Evolutionary conservation across 1,284 basidiomycete genomes (phyloP), one percentile per base, ranked within the genome.

Genomic region (Bjerkandera adusta): DNA sequence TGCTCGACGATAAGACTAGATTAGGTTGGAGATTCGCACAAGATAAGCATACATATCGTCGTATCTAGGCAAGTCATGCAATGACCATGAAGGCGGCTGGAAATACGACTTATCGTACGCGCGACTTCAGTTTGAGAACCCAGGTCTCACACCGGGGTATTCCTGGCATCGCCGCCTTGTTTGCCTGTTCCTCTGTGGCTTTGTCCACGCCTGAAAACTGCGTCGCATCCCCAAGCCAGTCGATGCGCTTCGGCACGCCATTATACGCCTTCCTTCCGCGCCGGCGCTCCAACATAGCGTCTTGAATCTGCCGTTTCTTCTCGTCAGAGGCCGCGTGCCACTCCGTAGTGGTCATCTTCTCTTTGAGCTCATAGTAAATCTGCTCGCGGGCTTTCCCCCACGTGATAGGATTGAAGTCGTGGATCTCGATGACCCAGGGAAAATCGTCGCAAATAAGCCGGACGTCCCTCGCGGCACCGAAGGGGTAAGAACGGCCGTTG

Each of bases 371-470:
- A 5, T 60, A 50, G 49, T 76, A 63, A 12, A 85, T 38, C 3
- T 70, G 74, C 30, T 75, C 71, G 68, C 81, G 83, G 3, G 85
- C 62, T 15, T 68, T 66, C 42, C 72, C 68, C 49, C 76, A 79
- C 2, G 76, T 78, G 27, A 82, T 59, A n/a, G n/a, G n/a, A 1
- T 60, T 49, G 0, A 62, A 62, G 5, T 65, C 64, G 13, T 65
- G 61, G 47, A 84, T 71, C 21, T 81, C 75, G 51, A 82, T 69
- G 2, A 70, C 55, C 81, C 81, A 84, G 0, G 81, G 82, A 57
- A 83, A 83, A 3, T 68, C 58, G 48, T 74, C 75, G 24, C 74
- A 81, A 45, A 82, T 67, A 25, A 84, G 66, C 10, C 74, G 73
- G 37, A 81, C 59, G 43, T 68, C 51, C 18, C 29, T 15, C 22